These are phyloP conservation scores for Ophiostoma tasmaniense DNA, from an alignment of 2,329 filamentous ascomycete genomes.

Conservation along the genomic window DNA sequence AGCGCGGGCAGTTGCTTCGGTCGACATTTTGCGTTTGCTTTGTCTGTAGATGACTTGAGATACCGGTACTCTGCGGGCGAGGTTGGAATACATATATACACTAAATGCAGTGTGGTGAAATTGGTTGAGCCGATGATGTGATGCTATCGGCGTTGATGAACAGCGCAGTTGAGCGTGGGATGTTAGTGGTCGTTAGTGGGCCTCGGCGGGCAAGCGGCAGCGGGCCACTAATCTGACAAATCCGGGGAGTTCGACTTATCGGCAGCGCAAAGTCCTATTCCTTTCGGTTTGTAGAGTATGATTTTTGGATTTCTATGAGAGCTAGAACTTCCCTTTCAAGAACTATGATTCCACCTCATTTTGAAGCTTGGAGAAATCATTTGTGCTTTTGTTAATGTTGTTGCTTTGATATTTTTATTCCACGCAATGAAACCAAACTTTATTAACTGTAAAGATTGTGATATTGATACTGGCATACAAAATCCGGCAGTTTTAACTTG, in stretches of 20 bases:
- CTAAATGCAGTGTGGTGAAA: background rate
- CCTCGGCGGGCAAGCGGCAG: constrained; percentile 5
- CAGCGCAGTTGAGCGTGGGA: background rate
- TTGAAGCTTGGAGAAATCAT: background rate
- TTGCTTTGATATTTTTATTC: too few relatives aligned
- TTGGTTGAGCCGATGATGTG: background rate
- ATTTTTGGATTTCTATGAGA: background rate
- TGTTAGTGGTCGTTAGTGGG: constrained; percentile 9
- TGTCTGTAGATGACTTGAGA: background rate
- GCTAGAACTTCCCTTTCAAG: background rate
- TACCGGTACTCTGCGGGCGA: background rate
- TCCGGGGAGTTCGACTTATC: constrained; percentile 3
- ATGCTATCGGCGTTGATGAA: background rate
- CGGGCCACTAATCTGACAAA: constrained; percentile 7
- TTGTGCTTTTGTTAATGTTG: too few relatives aligned
- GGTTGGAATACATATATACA: background rate
- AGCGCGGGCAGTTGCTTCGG: constrained; percentile 61
- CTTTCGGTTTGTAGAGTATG: background rate
- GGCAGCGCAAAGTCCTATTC: background rate
- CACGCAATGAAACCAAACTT: too few relatives aligned
- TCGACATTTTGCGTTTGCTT: constrained; percentile 30
- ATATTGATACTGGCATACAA: too few relatives aligned
- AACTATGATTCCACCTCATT: background rate
- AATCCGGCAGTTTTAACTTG: too few relatives aligned
- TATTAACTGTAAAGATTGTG: too few relatives aligned